Evolutionary conservation across 306 rosid species (phyloP), one percentile per base, ranked within the genome.

Genomic region (Carpinus fangiana): DNA sequence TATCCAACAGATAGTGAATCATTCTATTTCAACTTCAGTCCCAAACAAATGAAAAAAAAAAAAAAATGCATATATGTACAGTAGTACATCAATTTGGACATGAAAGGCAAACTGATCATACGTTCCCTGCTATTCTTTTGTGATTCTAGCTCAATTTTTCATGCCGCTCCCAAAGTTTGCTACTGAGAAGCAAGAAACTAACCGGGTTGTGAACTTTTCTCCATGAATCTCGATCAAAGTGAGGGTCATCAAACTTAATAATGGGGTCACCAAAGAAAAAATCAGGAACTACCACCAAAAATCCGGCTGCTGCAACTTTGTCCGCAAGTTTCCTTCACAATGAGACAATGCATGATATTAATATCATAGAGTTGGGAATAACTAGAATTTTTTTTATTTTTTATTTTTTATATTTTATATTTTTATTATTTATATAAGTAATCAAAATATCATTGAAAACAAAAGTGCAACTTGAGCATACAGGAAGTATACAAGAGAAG

Each of bases 211-310:
- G 93, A 76, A 78, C 85, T 57, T 84, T 68, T 8, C 1, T 0
- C 96, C 90, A 84, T 0, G 79, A 6, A 0, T 1, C 67, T 76
- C 61, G 34, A 62, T 81, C 82, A 61, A 78, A 70, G 7, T 81
- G 69, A 69, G 85, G 85, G 50, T 87, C 55, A 6, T 74, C 43
- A 26, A 41, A 51, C 55, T 83, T 41, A 38, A 38, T 79, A 66
- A n/a, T 38, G 75, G 60, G 73, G 78, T 89, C 89, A 45, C 87
- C 89, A 36, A 73, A 72, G 3, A 89, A 81, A 75, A 86, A 87
- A 85, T 87, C 93, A 53, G 96, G 96, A 83, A 89, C 88, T 55
- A 85, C 86, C 78, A 86, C 96, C 23, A 86, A 84, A 81, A 83
- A 88, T 61, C 90, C 90, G 51, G 88, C 53, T 3, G 81, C 80